Percentiles rank a stretch among this genome's conserved stretches.
phyloP scores from a whole-genome alignment of 169 alveolate species.

The Plasmodium chabaudi region DNA sequence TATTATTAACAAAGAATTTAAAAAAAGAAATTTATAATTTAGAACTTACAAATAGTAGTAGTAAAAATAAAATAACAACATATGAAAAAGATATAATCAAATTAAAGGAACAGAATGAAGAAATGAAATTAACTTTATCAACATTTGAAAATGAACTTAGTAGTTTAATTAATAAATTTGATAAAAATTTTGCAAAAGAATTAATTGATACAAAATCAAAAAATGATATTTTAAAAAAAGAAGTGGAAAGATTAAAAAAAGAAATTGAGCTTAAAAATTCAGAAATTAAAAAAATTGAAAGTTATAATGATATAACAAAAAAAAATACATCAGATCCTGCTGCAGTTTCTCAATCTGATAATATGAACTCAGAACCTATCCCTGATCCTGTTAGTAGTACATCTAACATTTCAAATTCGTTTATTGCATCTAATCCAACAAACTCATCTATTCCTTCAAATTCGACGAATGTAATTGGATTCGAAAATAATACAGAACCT shows the following conservation, averaged over 20 bases:
- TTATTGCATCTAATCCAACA: neutral
- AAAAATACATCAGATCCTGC: conserved; percentile 7
- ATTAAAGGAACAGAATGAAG: conserved; percentile 71
- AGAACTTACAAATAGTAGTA: conserved; percentile 26
- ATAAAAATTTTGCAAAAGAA: conserved; percentile 75
- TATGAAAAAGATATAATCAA: conserved; percentile 73
- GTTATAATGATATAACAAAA: conserved; percentile 42
- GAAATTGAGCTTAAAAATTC: conserved; percentile 63
- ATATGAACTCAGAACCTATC: neutral
- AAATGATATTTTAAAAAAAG: conserved; percentile 72
- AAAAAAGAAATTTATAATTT: conserved; percentile 32
- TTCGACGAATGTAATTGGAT: neutral
- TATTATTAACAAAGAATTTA: conserved; percentile 24
- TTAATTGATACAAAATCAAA: conserved; percentile 65
- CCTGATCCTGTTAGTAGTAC: neutral
- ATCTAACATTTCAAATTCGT: neutral
- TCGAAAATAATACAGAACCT: neutral
- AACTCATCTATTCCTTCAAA: neutral
- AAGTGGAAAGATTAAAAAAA: conserved; percentile 65
- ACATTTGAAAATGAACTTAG: conserved; percentile 76
- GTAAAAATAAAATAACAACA: conserved; percentile 42
- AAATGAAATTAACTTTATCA: conserved; percentile 71
- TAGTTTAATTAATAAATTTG: conserved; percentile 67
- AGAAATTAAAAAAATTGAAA: conserved; percentile 74
- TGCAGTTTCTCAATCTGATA: neutral